A percentile compares a stretch with the other conserved stretches of the same genome.
phyloP scores from a whole-genome alignment of 2,329 filamentous ascomycete genomes.

The Pseudopyrenochaeta lycopersici region DNA sequence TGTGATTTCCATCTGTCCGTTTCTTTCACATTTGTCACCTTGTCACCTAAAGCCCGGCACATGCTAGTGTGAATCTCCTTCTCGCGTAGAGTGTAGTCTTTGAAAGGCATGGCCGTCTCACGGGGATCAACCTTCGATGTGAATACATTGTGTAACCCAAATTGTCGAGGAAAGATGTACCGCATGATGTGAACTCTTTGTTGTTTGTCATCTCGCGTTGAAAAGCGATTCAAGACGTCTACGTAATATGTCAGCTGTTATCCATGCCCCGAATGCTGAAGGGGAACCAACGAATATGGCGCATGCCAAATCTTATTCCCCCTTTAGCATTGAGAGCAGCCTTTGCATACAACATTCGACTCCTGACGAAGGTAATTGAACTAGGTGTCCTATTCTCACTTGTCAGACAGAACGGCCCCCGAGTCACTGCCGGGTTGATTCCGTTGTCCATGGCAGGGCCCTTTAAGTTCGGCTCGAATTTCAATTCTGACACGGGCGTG shows the following conservation, averaged over 20 bases:
- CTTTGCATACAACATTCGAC: conserved; percentile 85
- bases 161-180: conserved; percentile 93
- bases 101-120: conserved; percentile 76
- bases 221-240: conserved; percentile 84
- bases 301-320: conserved; percentile 75
- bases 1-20: conserved; percentile 46
- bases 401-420: conserved; percentile 4
- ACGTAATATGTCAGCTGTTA: conserved; percentile 18
- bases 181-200: conserved; percentile 80
- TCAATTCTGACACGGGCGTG: conserved; percentile 63
- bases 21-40: conserved; percentile 22
- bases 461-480: conserved; percentile 20
- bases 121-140: conserved; percentile 70
- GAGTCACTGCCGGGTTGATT: neutral
- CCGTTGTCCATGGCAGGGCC: neutral
- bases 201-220: conserved; percentile 55
- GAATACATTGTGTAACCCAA: conserved; percentile 92
- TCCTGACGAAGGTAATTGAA: conserved; percentile 79
- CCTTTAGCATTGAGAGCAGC: conserved; percentile 75
- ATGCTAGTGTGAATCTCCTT: conserved; percentile 70
- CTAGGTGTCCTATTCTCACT: conserved; percentile 50
- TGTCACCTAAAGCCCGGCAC: conserved; percentile 27
- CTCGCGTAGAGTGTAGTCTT: conserved; percentile 87
- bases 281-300: conserved; percentile 75
- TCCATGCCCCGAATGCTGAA: conserved; percentile 5